Percentiles rank a stretch among this genome's conserved stretches.
phyloP scores from a whole-genome alignment of 495 filamentous ascomycete genomes.

The Lasiosphaeria ovina region DNA sequence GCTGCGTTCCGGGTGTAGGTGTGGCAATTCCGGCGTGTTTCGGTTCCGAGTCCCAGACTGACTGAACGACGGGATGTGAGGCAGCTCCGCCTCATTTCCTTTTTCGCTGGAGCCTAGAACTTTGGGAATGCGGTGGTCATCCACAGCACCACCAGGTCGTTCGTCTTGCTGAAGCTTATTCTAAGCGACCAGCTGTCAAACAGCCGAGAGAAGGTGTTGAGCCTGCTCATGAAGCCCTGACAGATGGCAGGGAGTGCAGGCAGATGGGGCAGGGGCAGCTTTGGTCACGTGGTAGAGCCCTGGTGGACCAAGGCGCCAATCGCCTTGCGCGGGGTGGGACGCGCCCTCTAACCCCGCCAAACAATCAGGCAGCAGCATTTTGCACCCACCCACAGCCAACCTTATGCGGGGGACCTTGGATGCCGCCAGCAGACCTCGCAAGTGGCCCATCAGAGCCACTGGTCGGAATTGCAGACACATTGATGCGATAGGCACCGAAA shows the following conservation, averaged over 20 bases:
- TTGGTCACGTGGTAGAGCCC: not conserved
- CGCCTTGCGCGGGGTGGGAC: not conserved
- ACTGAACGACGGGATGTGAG: too few relatives aligned
- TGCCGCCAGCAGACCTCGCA: too few relatives aligned
- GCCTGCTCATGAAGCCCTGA: too few relatives aligned
- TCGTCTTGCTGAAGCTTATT: not conserved
- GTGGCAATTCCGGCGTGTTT: too few relatives aligned
- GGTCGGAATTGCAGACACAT: not conserved
- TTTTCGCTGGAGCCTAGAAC: conserved; percentile 2
- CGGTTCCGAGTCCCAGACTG: too few relatives aligned
- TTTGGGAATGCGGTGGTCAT: not conserved
- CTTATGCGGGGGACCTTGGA: conserved; percentile 5
- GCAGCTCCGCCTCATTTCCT: not conserved
- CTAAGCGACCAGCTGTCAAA: not conserved
- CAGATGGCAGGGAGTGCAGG: too few relatives aligned
- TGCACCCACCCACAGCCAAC: conserved; percentile 19
- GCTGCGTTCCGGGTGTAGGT: too few relatives aligned
- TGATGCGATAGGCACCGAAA: conserved; percentile 30
- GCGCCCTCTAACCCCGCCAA: conserved; percentile 7
- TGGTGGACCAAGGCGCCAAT: not conserved
- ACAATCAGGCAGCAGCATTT: conserved; percentile 35
- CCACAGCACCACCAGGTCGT: not conserved
- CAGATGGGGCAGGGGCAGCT: not conserved
- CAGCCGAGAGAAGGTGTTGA: too few relatives aligned
- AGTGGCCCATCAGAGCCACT: too few relatives aligned